Evolutionary conservation across 345 rosid species (phyloP).

Genomic region (Eucalyptus albens): DNA sequence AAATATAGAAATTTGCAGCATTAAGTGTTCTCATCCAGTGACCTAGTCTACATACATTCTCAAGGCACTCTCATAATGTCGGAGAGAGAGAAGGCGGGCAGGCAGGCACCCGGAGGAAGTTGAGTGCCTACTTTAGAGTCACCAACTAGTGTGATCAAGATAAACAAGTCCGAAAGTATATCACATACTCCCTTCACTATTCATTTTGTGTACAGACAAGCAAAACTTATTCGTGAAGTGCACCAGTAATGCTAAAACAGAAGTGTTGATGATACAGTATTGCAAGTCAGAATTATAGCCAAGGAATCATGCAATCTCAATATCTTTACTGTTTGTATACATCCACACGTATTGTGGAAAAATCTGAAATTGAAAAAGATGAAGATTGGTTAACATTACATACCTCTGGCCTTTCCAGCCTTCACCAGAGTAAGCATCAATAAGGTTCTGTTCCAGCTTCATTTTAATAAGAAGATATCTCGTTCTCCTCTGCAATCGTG

Average conservation of each 20-base stretch:
- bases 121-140: neutral
- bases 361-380: neutral
- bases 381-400: neutral
- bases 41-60: neutral
- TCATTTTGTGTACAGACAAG: neutral
- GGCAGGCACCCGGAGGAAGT: neutral
- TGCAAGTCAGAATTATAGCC: neutral
- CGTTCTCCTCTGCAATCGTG: conserved; percentile 78
- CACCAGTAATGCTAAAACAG: neutral
- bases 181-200: neutral
- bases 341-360: too few relatives aligned
- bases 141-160: neutral
- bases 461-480: conserved; percentile 83
- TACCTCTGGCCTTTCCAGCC: conserved; percentile 99
- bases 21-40: neutral
- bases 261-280: neutral
- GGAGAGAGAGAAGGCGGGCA: neutral
- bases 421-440: conserved; percentile 92
- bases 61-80: neutral
- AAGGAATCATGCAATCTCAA: neutral
- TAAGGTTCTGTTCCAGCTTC: conserved; percentile 96
- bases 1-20: neutral
- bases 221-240: neutral
- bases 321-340: neutral
- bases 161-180: neutral